phyloP scores from a whole-genome alignment of 768 basidiomycete species.

The Pleurotus platypus region DNA sequence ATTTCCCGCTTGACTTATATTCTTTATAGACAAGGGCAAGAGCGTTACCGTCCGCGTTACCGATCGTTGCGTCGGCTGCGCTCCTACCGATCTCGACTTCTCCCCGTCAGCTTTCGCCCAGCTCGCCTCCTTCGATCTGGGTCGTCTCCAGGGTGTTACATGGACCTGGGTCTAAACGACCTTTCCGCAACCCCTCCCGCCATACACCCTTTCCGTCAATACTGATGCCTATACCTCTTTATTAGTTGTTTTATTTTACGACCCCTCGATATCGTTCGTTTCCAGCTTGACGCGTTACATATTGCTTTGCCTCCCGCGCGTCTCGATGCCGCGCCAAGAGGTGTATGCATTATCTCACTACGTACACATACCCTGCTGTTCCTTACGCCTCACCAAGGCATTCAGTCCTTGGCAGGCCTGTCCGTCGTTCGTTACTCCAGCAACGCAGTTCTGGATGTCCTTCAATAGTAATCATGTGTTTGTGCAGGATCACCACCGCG shows the following conservation, averaged over 20 bases:
- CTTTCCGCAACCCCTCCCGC: not conserved
- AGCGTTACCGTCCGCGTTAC: constrained; percentile 43
- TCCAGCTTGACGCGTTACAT: constrained; percentile 24
- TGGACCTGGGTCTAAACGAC: constrained; percentile 45
- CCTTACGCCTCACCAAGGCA: not conserved
- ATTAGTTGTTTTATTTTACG: constrained; percentile 7
- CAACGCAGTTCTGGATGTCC: not conserved
- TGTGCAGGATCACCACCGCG: not conserved
- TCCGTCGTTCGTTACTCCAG: not conserved
- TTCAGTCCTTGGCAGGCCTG: not conserved
- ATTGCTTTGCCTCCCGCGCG: constrained; percentile 15
- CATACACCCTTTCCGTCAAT: constrained; percentile 6
- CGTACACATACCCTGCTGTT: not conserved
- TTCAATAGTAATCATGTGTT: not conserved
- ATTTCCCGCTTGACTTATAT: constrained; percentile 4
- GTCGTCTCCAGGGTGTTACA: constrained; percentile 45
- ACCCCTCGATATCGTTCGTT: constrained; percentile 11
- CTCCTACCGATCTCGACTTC: constrained; percentile 53
- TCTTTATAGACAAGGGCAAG: constrained; percentile 46
- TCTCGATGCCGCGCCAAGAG: constrained; percentile 12
- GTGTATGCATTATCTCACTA: not conserved
- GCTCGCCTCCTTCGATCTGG: constrained; percentile 40
- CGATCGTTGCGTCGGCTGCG: constrained; percentile 65
- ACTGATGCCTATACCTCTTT: constrained; percentile 10
- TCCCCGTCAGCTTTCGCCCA: constrained; percentile 52